A percentile compares a stretch with the other conserved stretches of the same genome.
phyloP scores from a whole-genome alignment of 106 monocot species.

The Narthecium ossifragum region DNA sequence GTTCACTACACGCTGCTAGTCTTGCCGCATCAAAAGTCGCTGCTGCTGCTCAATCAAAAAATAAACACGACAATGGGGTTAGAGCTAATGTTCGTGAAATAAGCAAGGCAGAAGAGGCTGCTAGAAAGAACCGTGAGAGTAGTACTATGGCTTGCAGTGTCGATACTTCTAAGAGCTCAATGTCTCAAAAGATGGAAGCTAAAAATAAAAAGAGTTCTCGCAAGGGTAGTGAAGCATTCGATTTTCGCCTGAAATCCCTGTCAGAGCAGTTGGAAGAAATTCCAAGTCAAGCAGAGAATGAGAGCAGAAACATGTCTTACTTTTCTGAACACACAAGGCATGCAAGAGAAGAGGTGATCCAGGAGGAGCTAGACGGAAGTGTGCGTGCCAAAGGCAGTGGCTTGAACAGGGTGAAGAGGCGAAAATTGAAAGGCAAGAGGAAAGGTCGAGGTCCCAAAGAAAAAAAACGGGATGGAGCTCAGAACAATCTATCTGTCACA shows the following conservation, averaged over 20 bases:
- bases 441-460: constrained; percentile 22
- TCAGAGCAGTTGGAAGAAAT: constrained; percentile 31
- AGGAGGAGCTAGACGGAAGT: constrained; percentile 15
- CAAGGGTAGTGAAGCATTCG: neutral
- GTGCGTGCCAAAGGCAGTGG: constrained; percentile 17
- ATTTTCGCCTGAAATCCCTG: constrained; percentile 17
- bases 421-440: constrained; percentile 27
- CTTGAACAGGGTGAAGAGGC: constrained; percentile 34
- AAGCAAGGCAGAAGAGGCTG: constrained; percentile 12
- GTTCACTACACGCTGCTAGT: constrained; percentile 19
- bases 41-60: constrained; percentile 10
- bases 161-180: neutral
- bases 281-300: constrained; percentile 21
- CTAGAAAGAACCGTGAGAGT: constrained; percentile 13
- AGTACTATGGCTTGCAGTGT: constrained; percentile 4
- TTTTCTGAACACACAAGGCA: constrained; percentile 4
- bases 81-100: constrained; percentile 4
- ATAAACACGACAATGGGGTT: neutral
- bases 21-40: constrained; percentile 19
- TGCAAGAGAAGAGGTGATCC: constrained; percentile 8
- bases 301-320: constrained; percentile 18
- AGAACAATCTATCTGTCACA: constrained; percentile 26
- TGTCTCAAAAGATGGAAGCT: neutral
- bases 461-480: constrained; percentile 18
- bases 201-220: constrained; percentile 7